Evolutionary conservation across 768 basidiomycete genomes (phyloP).

Genomic region (Lactarius quietus): DNA sequence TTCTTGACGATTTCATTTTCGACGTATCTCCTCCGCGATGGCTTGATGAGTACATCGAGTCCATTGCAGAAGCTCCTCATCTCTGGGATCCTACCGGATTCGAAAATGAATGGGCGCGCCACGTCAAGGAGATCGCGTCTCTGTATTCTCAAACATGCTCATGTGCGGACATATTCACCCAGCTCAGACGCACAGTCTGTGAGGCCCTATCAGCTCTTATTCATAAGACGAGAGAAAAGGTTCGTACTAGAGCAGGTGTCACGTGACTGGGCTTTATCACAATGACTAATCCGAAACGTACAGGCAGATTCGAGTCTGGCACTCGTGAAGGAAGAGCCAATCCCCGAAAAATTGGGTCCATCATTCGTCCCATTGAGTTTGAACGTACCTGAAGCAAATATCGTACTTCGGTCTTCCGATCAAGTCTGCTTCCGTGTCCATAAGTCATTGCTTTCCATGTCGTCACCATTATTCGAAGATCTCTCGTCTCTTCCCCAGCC

Average conservation of each 20-base stretch:
- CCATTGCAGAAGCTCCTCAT: background rate
- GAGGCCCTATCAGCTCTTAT: background rate
- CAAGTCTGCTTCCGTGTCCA: background rate
- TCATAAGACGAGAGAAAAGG: background rate
- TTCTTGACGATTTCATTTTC: too few relatives aligned
- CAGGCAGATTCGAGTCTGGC: background rate
- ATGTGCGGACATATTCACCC: background rate
- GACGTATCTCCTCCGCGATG: background rate
- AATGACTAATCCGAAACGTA: background rate
- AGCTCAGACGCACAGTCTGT: background rate
- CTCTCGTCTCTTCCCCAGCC: background rate
- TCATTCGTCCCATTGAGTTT: background rate
- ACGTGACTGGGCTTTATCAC: background rate
- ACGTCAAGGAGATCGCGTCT: background rate
- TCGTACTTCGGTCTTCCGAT: background rate
- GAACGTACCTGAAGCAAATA: background rate
- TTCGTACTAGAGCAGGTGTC: background rate
- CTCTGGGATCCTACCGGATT: background rate
- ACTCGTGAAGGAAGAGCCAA: background rate
- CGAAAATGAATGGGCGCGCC: background rate
- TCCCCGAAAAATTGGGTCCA: background rate
- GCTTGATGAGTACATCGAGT: constrained; percentile 1
- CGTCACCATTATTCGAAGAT: background rate
- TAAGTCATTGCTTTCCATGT: background rate
- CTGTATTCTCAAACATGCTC: background rate